Conservation (phyloP, 768 basidiomycete species). For the Lanmaoa pseudosensibilis region DNA sequence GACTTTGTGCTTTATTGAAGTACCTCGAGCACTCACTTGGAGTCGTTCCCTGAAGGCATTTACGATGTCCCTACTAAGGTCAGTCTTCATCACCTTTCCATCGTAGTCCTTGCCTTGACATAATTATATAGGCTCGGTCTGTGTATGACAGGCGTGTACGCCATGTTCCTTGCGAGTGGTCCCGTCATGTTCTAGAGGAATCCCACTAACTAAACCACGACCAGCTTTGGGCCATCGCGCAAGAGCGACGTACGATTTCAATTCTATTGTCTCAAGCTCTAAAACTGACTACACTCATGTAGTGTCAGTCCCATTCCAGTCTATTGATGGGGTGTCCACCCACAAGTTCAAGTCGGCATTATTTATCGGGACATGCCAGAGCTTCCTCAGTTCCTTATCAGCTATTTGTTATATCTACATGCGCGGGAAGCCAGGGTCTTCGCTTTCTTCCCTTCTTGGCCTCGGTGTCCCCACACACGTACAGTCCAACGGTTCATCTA, state of each 20-base stretch:
- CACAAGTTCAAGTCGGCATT: constrained; percentile 84
- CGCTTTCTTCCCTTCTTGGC: constrained; percentile 60
- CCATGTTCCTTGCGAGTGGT: constrained; percentile 79
- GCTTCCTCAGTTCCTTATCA: constrained; percentile 71
- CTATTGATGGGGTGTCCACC: constrained; percentile 57
- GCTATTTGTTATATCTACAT: constrained; percentile 74
- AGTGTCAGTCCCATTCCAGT: constrained; percentile 86
- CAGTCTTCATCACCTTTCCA: not conserved
- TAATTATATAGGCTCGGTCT: constrained; percentile 52
- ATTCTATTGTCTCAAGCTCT: not conserved
- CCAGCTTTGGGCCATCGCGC: constrained; percentile 89
- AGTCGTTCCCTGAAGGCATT: not conserved
- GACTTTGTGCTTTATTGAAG: not conserved
- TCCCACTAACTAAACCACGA: constrained; percentile 6
- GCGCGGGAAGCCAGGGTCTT: constrained; percentile 54
- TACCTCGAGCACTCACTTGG: not conserved
- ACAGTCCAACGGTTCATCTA: constrained; percentile 22
- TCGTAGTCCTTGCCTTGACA: not conserved
- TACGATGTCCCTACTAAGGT: constrained; percentile 32
- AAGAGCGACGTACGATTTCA: constrained; percentile 76
- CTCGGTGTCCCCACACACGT: constrained; percentile 40
- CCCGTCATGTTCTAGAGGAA: not conserved
- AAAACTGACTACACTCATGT: not conserved
- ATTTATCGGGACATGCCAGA: constrained; percentile 85
- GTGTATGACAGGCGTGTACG: constrained; percentile 88